Base-by-base conservation (phyloP, 768 basidiomycete genomes). In the Asterophora lycoperdoides region DNA sequence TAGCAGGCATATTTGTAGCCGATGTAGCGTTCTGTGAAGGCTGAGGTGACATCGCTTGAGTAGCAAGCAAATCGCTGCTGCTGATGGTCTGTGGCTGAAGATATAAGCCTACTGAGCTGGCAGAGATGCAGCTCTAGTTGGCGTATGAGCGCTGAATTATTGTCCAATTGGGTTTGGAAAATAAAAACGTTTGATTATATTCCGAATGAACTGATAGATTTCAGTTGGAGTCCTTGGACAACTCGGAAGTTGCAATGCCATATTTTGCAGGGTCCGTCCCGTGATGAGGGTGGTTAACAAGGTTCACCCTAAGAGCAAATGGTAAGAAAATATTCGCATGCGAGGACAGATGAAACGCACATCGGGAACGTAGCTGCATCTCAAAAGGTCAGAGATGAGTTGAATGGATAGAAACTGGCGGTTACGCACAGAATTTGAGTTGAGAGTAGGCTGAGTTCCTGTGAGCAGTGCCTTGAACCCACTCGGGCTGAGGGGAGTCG, bases 381-480 rank as follows among this genome's bases (percentile, higher is more conserved):
- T 19, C 14, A 46, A 23, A 11, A 28, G 30, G 32, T 49, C 57
- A 37, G 61, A 15, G 46, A 36, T 59, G 51, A 23, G 40, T 35
- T 15, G 37, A 14, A 29, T 29, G 14, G 33, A 44, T 34, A 49
- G 10, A 61, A 41, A 41, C 43, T 6, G 14, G 30, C 38, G 49
- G n/a, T 14, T 37, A 75, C 84, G 65, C 64, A 89, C 89, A 77
- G 64, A 96, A 88, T 68, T 94, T 95, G 57, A 96, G 80, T 66
- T 94, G 92, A n/a, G 89, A 89, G 76, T 84, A 95, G 10, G 77
- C 84, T 9, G 91, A 94, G 73, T 97, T 97, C 58, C 88, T 76
- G 66, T 83, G 78, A 30, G 95, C 93, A 46, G 86, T 80, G 48
- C 77, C 83, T 68, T 96, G 93, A 38, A 96, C 82, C 85, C 91